Base-by-base conservation (phyloP, 257 asterid genomes). In the Scutellaria barbata region DNA sequence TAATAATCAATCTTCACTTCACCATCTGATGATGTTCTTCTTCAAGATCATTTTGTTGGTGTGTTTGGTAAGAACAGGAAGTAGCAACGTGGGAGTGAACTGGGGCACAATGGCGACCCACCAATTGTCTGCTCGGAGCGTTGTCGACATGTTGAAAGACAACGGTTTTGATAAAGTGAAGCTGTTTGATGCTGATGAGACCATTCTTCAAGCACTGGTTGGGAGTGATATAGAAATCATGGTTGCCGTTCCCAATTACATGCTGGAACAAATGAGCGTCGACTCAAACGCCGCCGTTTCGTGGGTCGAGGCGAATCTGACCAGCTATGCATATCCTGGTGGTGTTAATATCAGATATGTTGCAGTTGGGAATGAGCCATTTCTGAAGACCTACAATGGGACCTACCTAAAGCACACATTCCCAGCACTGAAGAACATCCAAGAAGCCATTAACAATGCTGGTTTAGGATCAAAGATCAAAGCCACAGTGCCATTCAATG, bases 331-430 rank as follows among this genome's bases (percentile, higher is more conserved):
- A 14, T 75, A 80, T 56, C 53, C 84, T 17, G 90, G 91, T 17
- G 96, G 97, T 2, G 95, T 91, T 16, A 80, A 94, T 22, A 88
- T 94, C 90, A 90, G 96, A 85, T 87, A 90, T 53, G 96, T 94
- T 13, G 97, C 98, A 1, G 98, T 94, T 30, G 98, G 98, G 11
- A 94, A 94, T 65, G 97, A 94, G 79, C 98, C 98, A 0, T 94
- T 94, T 73, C 86, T 94, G 12, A 83, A 73, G 71, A 85, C 96
- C 51, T 94, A 94, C 78, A 94, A 94, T 45, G 88, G 80, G 14
- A 76, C 86, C 25, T 94, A 61, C 76, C 69, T 89, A 0, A 84
- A 77, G 18, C 70, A 74, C 74, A 92, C 98, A 4, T 81, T 95
- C 1, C 96, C 96, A 3, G 98, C 98, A 1, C 62, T 92, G 46